phyloP scores from a whole-genome alignment of 306 rosid species.

The Castanea sativa region DNA sequence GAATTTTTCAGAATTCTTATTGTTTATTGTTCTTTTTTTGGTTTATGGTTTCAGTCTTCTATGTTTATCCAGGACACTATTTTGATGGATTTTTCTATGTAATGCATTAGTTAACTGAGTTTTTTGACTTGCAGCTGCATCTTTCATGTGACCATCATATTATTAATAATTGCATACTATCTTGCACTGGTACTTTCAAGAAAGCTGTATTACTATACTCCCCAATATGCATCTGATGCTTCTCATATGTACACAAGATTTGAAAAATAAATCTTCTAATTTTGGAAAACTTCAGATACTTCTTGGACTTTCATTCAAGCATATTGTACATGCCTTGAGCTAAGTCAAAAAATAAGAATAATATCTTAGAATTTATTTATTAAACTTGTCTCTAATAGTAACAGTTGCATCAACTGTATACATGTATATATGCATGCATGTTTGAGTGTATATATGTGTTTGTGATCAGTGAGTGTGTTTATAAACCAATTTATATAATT shows the following conservation, averaged over 20 bases:
- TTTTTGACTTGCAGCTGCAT: not conserved
- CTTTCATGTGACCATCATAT: not conserved
- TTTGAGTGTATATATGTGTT: no score
- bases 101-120: not conserved
- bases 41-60: not conserved
- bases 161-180: not conserved
- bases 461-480: no score
- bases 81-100: not conserved
- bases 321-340: not conserved
- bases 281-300: not conserved
- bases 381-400: not conserved
- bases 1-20: not conserved
- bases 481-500: no score
- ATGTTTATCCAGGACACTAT: not conserved
- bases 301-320: not conserved
- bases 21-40: not conserved
- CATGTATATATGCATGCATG: no score
- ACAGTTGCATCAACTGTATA: no score
- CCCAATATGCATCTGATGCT: not conserved
- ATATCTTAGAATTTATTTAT: not conserved
- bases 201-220: not conserved
- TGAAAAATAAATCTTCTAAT: not conserved
- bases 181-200: not conserved
- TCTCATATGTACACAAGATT: not conserved
- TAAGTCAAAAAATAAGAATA: not conserved